Base-by-base conservation (phyloP, 371 early-diverging fungal genomes). In the Rhizomucor miehei region DNA sequence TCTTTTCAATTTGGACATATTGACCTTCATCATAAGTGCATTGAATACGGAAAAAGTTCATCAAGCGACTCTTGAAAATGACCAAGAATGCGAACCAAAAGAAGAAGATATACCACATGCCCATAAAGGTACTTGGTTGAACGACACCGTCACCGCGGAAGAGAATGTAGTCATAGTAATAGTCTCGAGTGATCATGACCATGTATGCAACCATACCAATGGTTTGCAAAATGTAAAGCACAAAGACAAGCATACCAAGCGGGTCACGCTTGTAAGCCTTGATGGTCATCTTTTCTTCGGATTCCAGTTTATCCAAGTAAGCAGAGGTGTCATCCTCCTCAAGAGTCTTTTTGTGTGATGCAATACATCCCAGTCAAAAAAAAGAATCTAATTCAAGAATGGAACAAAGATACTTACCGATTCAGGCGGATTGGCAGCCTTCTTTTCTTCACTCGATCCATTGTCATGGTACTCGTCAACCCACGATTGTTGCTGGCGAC, bases 11-110 rank as follows among this genome's bases (percentile, higher is more conserved):
- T 68, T 84, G 85, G 43, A 88, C 84, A 56, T 82, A 75, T 41
- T 71, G 67, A 20, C 79, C 89, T 56, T 73, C 65, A n/a, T 50
- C 50, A 55, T 79, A 75, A 29, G 75, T 54, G 23, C 74, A 77
- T 45, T 79, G 81, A 43, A 82, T 70, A 14, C 87, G 79, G 73
- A 86, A 88, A 57, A 84, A 88, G 59, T 87, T 87, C 52, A 75
- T 66, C 3, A 85, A 49, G 6, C 82, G 72, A 35, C 46, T 29
- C 50, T 57, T 62, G 66, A 62, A 69, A 13, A 76, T 60, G 21
- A 81, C 75, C 41, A 88, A 52, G 9, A 54, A 51, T 14, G 80
- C 59, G 63, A 87, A 81, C 89, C 89, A 89, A 38, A 82, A 37
- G 20, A 79, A 77, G 17, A 79, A 73, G 51, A 89, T 51, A 57